Evolutionary conservation across 306 rosid genomes (phyloP), one percentile per base, ranked within the genome.

Genomic region (Trifolium subterraneum): DNA sequence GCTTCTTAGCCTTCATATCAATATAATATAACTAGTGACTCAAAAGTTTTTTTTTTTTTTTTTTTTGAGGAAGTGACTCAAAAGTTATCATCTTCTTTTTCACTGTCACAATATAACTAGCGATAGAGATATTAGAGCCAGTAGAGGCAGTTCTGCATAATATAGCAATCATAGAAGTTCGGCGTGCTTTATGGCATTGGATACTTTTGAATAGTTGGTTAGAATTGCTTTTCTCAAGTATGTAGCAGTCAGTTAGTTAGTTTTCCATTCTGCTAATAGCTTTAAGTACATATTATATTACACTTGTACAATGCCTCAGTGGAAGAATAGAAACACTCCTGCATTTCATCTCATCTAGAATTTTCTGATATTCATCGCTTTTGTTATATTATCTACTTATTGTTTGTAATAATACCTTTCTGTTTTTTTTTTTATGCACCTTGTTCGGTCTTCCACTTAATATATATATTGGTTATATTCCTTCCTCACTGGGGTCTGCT

Each of bases 401-500:
- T 63, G 54, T 77, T 41, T 73, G 13, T 67, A 2, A 64, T 54
- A 63, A 4, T 45, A 16, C 51, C 74, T 50, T 41, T 61, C 2
- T 39, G 56, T 50, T 61, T 7, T 12, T 10, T 29, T 29, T 7
- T 15, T 59, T 48, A 8, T 39, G 27, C 41, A 8, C 13, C 41
- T 29, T 62, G 35, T 61, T 78, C 44, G 14, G 27, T 33, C 48
- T n/a, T 75, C 50, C 69, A 16, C 68, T 20, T 55, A 25, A 65
- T 39, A 22, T 6, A 22, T 6, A 29, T 4, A 39, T 31, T 27
- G 9, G 12, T 47, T 69, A 19, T 69, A 51, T 67, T 59, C 48
- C 39, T 61, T 50, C 47, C 71, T 71, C 59, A 52, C 63, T 45
- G 70, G 64, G 54, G 39, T 44, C 70, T 69, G 19, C 33, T 29